Evolutionary conservation across 768 basidiomycete genomes (phyloP).

Genomic region (Tubosaeta sp.): DNA sequence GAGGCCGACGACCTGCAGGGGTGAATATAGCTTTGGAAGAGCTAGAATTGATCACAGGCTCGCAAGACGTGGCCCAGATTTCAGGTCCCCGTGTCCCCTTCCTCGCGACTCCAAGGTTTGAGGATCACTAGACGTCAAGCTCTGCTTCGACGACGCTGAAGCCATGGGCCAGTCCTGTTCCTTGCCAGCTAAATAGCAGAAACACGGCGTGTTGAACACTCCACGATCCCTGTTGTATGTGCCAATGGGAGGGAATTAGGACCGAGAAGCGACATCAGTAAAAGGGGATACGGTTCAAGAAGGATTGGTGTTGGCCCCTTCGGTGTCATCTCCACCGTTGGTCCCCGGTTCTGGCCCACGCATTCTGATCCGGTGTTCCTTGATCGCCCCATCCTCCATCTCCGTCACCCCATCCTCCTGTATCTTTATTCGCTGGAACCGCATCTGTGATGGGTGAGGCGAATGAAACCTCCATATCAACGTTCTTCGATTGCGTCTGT

Average conservation of each 20-base stretch:
- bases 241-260: constrained; percentile 55
- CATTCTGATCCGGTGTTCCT: constrained; percentile 8
- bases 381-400: constrained; percentile 10
- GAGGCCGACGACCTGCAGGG: constrained; percentile 26
- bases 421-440: not conserved
- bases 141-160: constrained; percentile 40
- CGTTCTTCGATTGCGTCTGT: constrained; percentile 28
- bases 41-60: constrained; percentile 28
- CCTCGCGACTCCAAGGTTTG: constrained; percentile 49
- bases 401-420: constrained; percentile 12
- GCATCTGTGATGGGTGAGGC: not conserved
- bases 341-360: constrained; percentile 12
- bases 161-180: constrained; percentile 11
- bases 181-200: constrained; percentile 26
- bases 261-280: constrained; percentile 46
- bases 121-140: constrained; percentile 47
- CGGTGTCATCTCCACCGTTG: no score
- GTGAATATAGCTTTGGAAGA: constrained; percentile 5
- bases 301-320: constrained; percentile 14
- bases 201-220: constrained; percentile 59
- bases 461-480: constrained; percentile 17
- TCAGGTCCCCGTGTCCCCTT: constrained; percentile 36
- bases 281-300: constrained; percentile 18
- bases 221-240: constrained; percentile 61
- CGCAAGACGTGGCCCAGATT: constrained; percentile 35